Conservation (phyloP, 805 yeast species). For the Ogataea corticis region DNA sequence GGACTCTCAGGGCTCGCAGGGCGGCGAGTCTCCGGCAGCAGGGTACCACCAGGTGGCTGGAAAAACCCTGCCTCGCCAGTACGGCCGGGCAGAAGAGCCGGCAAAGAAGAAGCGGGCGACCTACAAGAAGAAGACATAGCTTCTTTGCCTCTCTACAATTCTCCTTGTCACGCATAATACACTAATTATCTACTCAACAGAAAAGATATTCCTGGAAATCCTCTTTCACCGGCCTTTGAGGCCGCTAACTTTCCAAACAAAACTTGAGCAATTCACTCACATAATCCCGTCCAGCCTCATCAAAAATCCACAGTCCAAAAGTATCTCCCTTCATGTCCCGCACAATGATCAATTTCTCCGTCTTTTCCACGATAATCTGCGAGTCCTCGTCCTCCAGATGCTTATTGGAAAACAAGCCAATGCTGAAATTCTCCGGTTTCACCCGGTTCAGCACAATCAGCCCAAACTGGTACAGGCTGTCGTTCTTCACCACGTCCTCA, state of each 20-base stretch:
- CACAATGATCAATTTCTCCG: slow-evolving; percentile 68
- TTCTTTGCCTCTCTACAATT: neutral
- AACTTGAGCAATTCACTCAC: slow-evolving; percentile 44
- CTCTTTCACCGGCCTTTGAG: too few relatives aligned
- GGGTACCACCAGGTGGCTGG: slow-evolving; percentile 28
- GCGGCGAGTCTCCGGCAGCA: too few relatives aligned
- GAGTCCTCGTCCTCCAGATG: slow-evolving; percentile 33
- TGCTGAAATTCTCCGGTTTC: slow-evolving; percentile 68
- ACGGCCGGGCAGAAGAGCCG: slow-evolving; percentile 24
- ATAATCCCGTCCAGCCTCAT: slow-evolving; percentile 63
- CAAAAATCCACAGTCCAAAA: slow-evolving; percentile 78
- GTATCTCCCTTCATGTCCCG: slow-evolving; percentile 68
- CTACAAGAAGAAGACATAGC: slow-evolving; percentile 27
- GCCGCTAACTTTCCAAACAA: slow-evolving; percentile 31
- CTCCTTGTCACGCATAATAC: neutral
- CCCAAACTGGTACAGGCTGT: slow-evolving; percentile 58
- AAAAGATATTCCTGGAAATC: too few relatives aligned
- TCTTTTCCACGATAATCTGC: slow-evolving; percentile 65
- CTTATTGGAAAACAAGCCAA: slow-evolving; percentile 64
- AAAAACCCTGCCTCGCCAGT: slow-evolving; percentile 32
- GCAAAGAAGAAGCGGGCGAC: slow-evolving; percentile 31
- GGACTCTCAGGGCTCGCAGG: slow-evolving; percentile 23
- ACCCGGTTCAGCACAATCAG: slow-evolving; percentile 66
- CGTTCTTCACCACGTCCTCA: slow-evolving; percentile 37
- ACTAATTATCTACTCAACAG: too few relatives aligned